Evolutionary conservation across 169 alveolate species (phyloP).

Genomic region (Eimeria sp.): DNA sequence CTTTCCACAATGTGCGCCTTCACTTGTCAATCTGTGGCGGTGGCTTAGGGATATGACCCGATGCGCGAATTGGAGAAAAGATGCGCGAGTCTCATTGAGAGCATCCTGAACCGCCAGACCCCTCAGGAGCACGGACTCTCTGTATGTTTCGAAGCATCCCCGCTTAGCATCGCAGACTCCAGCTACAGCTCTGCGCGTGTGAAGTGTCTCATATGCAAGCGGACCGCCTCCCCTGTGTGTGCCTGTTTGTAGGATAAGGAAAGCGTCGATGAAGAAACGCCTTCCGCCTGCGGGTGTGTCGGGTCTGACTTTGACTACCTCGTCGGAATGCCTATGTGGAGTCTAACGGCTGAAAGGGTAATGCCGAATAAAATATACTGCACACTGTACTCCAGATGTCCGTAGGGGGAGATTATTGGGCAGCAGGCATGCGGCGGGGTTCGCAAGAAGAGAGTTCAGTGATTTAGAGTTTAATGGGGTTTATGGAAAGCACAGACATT

Average conservation of each 20-base stretch:
- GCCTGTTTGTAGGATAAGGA: neutral
- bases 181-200: neutral
- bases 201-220: neutral
- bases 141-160: neutral
- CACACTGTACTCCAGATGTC: neutral
- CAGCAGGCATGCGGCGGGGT: neutral
- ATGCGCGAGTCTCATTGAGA: slow-evolving; percentile 34
- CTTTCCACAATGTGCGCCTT: neutral
- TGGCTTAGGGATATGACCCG: slow-evolving; percentile 75
- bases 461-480: neutral
- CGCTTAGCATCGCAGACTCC: neutral
- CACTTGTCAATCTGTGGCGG: neutral
- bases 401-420: neutral
- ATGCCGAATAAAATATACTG: neutral
- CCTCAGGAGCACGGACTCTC: slow-evolving; percentile 66
- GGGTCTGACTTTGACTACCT: slow-evolving; percentile 95
- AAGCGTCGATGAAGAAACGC: slow-evolving; percentile 51
- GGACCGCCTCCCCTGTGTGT: neutral
- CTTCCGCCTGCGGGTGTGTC: slow-evolving; percentile 50
- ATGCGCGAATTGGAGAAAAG: slow-evolving; percentile 69
- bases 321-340: slow-evolving; percentile 97
- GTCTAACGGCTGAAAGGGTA: slow-evolving; percentile 97
- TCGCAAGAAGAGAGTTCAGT: neutral
- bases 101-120: slow-evolving; percentile 47
- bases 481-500: neutral